Conservation (phyloP, 2,329 filamentous ascomycete species). For the Ilyonectria mors-panacis region DNA sequence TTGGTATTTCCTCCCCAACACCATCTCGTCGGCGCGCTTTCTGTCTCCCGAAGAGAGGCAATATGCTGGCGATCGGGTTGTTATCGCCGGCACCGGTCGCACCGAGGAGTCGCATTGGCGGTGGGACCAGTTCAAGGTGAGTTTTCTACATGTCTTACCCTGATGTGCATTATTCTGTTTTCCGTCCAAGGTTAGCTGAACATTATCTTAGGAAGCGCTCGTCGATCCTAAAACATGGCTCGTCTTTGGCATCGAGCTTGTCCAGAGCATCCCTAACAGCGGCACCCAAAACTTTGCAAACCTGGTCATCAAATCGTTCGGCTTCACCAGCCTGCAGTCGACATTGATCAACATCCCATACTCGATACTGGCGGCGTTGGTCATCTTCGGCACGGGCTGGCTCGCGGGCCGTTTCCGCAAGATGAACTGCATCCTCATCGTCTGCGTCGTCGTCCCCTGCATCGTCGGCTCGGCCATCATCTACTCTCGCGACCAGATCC, state of each 20-base stretch:
- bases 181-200: background rate
- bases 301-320: slow-evolving; percentile 69
- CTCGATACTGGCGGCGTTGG: slow-evolving; percentile 63
- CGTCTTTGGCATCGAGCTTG: slow-evolving; percentile 66
- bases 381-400: slow-evolving; percentile 66
- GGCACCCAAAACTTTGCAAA: slow-evolving; percentile 73
- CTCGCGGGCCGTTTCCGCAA: slow-evolving; percentile 66
- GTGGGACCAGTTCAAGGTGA: slow-evolving; percentile 61
- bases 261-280: slow-evolving; percentile 72
- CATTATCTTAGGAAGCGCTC: slow-evolving; percentile 61
- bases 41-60: slow-evolving; percentile 67
- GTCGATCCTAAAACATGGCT: slow-evolving; percentile 74
- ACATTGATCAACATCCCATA: slow-evolving; percentile 73
- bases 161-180: background rate
- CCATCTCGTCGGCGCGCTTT: slow-evolving; percentile 70
- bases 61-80: slow-evolving; percentile 62
- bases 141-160: background rate
- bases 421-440: slow-evolving; percentile 66
- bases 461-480: slow-evolving; percentile 69
- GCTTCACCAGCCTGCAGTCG: slow-evolving; percentile 68
- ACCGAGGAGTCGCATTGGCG: slow-evolving; percentile 65
- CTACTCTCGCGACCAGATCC: slow-evolving; percentile 59
- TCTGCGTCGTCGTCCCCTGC: slow-evolving; percentile 64
- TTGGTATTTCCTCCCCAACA: slow-evolving; percentile 65
- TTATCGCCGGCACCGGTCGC: slow-evolving; percentile 66